Evolutionary conservation across 2,329 filamentous ascomycete genomes (phyloP).

Genomic region (Leptographium wingfieldii): DNA sequence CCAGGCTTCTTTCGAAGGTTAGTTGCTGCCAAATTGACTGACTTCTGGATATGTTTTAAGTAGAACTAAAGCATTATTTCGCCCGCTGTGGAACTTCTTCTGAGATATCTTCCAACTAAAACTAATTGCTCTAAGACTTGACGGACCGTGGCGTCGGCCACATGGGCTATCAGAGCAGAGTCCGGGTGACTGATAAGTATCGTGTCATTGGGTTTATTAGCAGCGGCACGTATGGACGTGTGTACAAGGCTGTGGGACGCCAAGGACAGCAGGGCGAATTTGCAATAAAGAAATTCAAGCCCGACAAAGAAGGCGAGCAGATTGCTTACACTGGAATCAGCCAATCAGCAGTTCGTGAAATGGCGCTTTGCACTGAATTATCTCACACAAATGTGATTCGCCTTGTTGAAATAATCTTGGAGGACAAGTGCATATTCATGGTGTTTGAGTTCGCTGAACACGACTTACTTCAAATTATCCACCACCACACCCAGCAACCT

Average conservation of each 20-base stretch:
- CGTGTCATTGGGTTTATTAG: slow-evolving; percentile 97
- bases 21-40: slow-evolving; percentile 12
- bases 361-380: slow-evolving; percentile 91
- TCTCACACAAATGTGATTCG: slow-evolving; percentile 81
- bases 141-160: slow-evolving; percentile 34
- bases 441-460: slow-evolving; percentile 98
- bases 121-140: slow-evolving; percentile 27
- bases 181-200: slow-evolving; percentile 83
- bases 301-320: slow-evolving; percentile 93
- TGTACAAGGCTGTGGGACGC: slow-evolving; percentile 84
- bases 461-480: slow-evolving; percentile 93
- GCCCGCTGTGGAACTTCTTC: not conserved
- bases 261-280: slow-evolving; percentile 69
- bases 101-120: not conserved
- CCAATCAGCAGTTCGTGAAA: slow-evolving; percentile 92
- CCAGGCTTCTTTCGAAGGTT: slow-evolving; percentile 50
- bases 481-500: slow-evolving; percentile 86
- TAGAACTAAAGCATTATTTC: not conserved
- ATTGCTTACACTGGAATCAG: slow-evolving; percentile 95
- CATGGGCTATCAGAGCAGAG: slow-evolving; percentile 57
- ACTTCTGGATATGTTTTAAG: too few relatives aligned
- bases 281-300: slow-evolving; percentile 99
- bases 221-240: slow-evolving; percentile 92
- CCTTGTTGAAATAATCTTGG: slow-evolving; percentile 87
- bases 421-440: slow-evolving; percentile 99